Percentiles rank a stretch among this genome's conserved stretches.
Evolutionary conservation across 1,284 basidiomycete genomes (phyloP).

Genomic region (Coniferiporia sulphurascens): DNA sequence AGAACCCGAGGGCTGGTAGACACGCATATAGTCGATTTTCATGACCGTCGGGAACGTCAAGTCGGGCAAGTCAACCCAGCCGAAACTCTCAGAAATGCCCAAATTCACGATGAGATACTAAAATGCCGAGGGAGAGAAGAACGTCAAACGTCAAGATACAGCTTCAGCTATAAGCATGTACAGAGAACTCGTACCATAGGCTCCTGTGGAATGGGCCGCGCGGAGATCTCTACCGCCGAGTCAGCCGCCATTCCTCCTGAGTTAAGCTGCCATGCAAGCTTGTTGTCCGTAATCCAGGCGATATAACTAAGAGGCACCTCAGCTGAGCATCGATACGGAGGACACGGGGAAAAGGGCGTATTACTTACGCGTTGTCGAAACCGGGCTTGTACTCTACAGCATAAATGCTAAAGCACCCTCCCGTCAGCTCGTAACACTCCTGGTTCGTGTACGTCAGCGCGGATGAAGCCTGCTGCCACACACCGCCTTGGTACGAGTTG

Average conservation of each 20-base stretch:
- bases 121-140: constrained; percentile 1
- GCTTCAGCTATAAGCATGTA: too few relatives aligned
- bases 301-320: constrained; percentile 44
- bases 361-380: constrained; percentile 44
- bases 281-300: constrained; percentile 59
- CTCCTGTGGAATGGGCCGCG: constrained; percentile 63
- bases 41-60: constrained; percentile 59
- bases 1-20: constrained; percentile 54
- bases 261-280: constrained; percentile 62
- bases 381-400: constrained; percentile 56
- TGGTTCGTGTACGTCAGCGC: constrained; percentile 24
- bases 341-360: background rate
- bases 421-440: constrained; percentile 34
- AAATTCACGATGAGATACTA: constrained; percentile 48
- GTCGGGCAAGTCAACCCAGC: constrained; percentile 48
- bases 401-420: constrained; percentile 40
- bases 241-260: constrained; percentile 61
- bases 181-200: constrained; percentile 51
- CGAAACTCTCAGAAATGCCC: constrained; percentile 54
- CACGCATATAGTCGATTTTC: constrained; percentile 66
- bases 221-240: constrained; percentile 47
- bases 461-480: constrained; percentile 31
- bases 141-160: constrained; percentile 1
- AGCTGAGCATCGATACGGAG: constrained; percentile 1
- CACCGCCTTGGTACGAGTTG: constrained; percentile 35